Evolutionary conservation across 2,329 filamentous ascomycete genomes (phyloP).

Genomic region (Aspergillus terreus): DNA sequence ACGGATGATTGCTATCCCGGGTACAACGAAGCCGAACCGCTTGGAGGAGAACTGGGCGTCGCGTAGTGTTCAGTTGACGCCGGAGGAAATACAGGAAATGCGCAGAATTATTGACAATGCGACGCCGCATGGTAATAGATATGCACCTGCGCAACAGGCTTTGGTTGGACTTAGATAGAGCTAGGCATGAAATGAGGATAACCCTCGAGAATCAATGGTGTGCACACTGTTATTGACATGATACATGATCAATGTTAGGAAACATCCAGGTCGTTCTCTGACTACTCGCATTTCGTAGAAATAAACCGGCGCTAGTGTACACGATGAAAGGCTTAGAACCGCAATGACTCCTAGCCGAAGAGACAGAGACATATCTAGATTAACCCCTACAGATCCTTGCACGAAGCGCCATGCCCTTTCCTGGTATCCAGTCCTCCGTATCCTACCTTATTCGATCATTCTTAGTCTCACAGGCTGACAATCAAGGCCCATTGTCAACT

Average conservation of each 20-base stretch:
- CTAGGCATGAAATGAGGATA: too few relatives aligned
- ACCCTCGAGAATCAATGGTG: too few relatives aligned
- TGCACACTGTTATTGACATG: too few relatives aligned
- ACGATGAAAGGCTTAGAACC: not conserved
- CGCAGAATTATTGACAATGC: slow-evolving; percentile 35
- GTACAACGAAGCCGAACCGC: slow-evolving; percentile 40
- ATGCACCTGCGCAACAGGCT: slow-evolving; percentile 21
- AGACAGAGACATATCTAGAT: not conserved
- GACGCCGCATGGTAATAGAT: slow-evolving; percentile 38
- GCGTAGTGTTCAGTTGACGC: slow-evolving; percentile 32
- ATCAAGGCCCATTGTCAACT: slow-evolving; percentile 5
- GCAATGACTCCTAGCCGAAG: not conserved
- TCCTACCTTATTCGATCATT: too few relatives aligned
- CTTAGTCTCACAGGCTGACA: too few relatives aligned
- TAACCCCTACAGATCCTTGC: too few relatives aligned
- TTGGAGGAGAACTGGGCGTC: slow-evolving; percentile 42
- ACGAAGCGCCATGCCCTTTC: too few relatives aligned
- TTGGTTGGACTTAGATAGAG: slow-evolving; percentile 20
- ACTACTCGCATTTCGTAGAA: not conserved
- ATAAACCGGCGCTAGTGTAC: not conserved
- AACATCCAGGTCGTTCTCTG: too few relatives aligned
- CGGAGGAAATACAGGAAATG: slow-evolving; percentile 40
- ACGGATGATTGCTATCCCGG: slow-evolving; percentile 45
- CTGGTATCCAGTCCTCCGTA: too few relatives aligned
- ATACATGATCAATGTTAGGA: too few relatives aligned